These are phyloP conservation scores for Verticillium tricorpus DNA, from an alignment of 2,329 filamentous ascomycete genomes.

Conservation along the genomic window DNA sequence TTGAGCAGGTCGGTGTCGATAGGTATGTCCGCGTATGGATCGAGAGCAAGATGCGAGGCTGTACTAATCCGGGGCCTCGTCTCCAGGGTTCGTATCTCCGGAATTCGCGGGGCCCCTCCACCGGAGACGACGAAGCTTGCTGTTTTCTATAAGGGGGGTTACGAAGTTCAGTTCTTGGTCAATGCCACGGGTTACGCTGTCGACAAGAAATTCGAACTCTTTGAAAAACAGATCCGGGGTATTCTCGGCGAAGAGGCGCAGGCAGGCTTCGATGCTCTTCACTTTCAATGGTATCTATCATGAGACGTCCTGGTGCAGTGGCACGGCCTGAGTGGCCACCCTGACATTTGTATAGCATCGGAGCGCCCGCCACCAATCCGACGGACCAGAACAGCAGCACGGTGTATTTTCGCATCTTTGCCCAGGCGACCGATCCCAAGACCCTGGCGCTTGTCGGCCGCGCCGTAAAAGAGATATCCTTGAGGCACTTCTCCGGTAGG, in stretches of 20 bases:
- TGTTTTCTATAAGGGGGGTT: constrained; percentile 43
- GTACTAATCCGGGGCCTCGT: background rate
- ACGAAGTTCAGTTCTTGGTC: constrained; percentile 36
- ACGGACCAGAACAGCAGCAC: constrained; percentile 36
- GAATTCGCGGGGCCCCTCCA: constrained; percentile 34
- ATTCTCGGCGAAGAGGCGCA: constrained; percentile 31
- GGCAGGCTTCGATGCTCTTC: constrained; percentile 40
- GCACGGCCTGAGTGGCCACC: too few species aligned
- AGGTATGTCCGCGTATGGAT: background rate
- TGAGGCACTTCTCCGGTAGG: constrained; percentile 28
- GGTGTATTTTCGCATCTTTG: constrained; percentile 30
- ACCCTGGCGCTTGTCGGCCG: constrained; percentile 29
- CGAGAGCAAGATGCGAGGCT: background rate
- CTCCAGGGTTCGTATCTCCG: constrained; percentile 32
- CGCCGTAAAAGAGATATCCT: constrained; percentile 17
- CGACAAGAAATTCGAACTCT: constrained; percentile 41
- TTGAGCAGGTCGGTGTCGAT: constrained; percentile 27
- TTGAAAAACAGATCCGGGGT: constrained; percentile 40
- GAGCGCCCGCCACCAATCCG: constrained; percentile 16
- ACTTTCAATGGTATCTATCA: constrained; percentile 40
- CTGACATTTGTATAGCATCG: background rate
- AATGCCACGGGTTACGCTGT: constrained; percentile 45
- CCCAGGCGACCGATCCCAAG: background rate
- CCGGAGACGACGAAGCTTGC: constrained; percentile 46
- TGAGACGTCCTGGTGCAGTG: background rate